phyloP scores from a whole-genome alignment of 75 land plant genomes.

The Chamaecyparis obtusa region DNA sequence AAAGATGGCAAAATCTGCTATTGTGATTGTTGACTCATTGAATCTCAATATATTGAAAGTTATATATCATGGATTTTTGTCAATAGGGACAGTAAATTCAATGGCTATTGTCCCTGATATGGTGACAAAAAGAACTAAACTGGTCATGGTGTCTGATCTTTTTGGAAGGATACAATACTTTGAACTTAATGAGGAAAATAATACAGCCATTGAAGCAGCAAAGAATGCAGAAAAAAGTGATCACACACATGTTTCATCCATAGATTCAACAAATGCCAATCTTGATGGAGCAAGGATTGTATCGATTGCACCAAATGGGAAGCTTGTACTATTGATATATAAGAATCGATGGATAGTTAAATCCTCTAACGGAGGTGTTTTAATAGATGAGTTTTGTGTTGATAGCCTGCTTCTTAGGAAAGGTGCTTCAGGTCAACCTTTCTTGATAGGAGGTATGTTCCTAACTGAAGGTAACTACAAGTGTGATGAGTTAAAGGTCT shows the following conservation, averaged over 20 bases:
- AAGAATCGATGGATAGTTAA: constrained; percentile 43
- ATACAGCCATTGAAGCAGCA: constrained; percentile 16
- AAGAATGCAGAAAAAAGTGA: neutral
- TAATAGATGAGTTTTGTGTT: constrained; percentile 37
- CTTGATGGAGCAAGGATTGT: constrained; percentile 25
- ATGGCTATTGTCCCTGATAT: constrained; percentile 35
- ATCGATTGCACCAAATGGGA: constrained; percentile 40
- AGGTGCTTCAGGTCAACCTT: constrained; percentile 12
- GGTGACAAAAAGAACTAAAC: constrained; percentile 14
- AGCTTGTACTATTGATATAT: constrained; percentile 39
- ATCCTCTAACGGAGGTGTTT: constrained; percentile 12
- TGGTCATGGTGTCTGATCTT: constrained; percentile 42
- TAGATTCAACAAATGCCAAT: constrained; percentile 5
- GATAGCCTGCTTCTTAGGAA: constrained; percentile 25
- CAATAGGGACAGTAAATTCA: constrained; percentile 45
- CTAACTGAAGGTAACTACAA: constrained; percentile 15
- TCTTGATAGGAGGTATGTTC: constrained; percentile 46
- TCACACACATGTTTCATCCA: constrained; percentile 6
- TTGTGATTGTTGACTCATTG: constrained; percentile 69
- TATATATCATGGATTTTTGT: constrained; percentile 56
- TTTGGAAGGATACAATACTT: constrained; percentile 49
- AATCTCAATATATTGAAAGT: constrained; percentile 60
- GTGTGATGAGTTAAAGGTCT: neutral
- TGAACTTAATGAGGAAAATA: constrained; percentile 21
- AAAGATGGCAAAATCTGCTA: constrained; percentile 30